Percentiles rank a stretch among this genome's conserved stretches.
phyloP scores from a whole-genome alignment of 805 yeast species.

The Teunomyces pallodes region DNA sequence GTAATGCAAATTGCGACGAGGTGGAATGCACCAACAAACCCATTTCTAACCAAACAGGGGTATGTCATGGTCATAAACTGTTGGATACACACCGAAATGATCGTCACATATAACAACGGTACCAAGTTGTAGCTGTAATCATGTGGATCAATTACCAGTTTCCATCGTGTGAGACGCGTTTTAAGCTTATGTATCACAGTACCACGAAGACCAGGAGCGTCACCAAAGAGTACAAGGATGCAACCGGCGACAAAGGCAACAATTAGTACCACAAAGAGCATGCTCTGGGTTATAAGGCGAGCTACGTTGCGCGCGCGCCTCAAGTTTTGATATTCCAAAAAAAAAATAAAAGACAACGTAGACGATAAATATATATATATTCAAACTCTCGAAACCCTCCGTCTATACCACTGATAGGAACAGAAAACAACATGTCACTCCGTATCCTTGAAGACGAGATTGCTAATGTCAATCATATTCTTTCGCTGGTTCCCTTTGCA shows the following conservation, averaged over 20 bases:
- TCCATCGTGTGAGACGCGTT: conserved; percentile 8
- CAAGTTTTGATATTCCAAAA: neutral
- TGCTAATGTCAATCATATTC: conserved; percentile 22
- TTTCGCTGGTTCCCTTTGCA: conserved; percentile 35
- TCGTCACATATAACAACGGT: conserved; percentile 39
- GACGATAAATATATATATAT: neutral
- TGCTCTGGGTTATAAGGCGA: neutral
- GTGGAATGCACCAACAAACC: conserved; percentile 8
- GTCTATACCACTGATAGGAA: neutral
- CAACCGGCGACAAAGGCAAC: conserved; percentile 15
- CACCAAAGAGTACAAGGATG: conserved; percentile 45
- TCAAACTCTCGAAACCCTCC: neutral
- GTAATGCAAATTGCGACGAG: conserved; percentile 26
- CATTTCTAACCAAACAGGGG: conserved; percentile 6
- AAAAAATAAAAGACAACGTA: neutral
- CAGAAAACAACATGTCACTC: neutral
- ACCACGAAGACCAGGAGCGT: conserved; percentile 41
- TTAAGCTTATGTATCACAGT: conserved; percentile 30
- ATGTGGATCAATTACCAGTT: conserved; percentile 16
- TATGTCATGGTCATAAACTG: conserved; percentile 32
- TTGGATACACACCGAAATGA: conserved; percentile 33
- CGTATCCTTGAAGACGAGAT: conserved; percentile 23
- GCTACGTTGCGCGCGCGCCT: neutral
- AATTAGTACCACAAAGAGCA: conserved; percentile 1
- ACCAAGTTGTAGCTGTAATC: conserved; percentile 40